Percentiles rank a stretch among this genome's conserved stretches.
Evolutionary conservation across 1,284 basidiomycete species (phyloP).

Genomic region (Xerocomus minutiporus): DNA sequence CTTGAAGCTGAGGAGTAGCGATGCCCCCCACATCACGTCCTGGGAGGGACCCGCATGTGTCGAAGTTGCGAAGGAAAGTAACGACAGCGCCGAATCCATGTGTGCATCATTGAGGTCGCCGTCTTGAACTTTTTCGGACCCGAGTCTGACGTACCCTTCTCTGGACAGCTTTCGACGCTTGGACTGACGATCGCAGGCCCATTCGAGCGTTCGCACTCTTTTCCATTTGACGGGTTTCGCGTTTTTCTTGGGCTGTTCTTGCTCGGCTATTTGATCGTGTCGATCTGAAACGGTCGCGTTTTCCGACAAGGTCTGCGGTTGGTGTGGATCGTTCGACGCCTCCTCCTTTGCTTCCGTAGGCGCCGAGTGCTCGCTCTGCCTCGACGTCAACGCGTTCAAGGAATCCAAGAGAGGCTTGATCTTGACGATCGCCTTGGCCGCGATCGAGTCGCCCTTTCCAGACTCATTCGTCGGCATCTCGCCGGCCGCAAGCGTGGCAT

Average conservation of each 20-base stretch:
- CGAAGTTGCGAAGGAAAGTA: conserved; percentile 29
- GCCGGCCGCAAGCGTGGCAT: conserved; percentile 20
- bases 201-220: conserved; percentile 38
- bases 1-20: conserved; percentile 39
- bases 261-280: neutral
- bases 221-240: conserved; percentile 11
- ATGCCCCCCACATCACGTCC: conserved; percentile 41
- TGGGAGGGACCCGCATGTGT: conserved; percentile 16
- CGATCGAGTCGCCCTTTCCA: neutral
- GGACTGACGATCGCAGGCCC: conserved; percentile 42
- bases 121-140: conserved; percentile 15
- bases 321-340: neutral
- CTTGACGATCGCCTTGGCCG: conserved; percentile 16
- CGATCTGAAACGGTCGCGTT: neutral
- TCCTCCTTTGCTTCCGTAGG: neutral
- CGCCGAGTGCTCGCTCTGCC: conserved; percentile 1
- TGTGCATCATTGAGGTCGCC: conserved; percentile 5
- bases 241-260: conserved; percentile 8
- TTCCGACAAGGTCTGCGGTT: neutral
- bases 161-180: conserved; percentile 33
- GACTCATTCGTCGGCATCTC: neutral
- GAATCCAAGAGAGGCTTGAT: conserved; percentile 23
- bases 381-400: conserved; percentile 14
- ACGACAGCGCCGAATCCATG: conserved; percentile 28
- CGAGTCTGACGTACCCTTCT: conserved; percentile 14